Conservation (phyloP, 1,139 yeast species). For the Chernovozyma sophiae-reginae region DNA sequence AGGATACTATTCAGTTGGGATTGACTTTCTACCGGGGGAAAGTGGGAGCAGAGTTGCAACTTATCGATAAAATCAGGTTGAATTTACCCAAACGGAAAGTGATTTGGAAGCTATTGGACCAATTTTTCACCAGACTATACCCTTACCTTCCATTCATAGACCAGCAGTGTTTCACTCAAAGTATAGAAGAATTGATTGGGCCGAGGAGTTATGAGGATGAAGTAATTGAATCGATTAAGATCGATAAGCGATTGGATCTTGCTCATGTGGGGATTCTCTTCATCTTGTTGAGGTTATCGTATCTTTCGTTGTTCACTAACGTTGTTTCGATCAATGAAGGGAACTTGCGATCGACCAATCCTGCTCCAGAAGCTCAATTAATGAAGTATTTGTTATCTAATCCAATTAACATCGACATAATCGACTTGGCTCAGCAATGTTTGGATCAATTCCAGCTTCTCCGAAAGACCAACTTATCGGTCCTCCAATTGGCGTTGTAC, state of each 20-base stretch:
- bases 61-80: slow-evolving; percentile 28
- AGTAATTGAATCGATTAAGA: slow-evolving; percentile 15
- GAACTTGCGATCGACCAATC: slow-evolving; percentile 21
- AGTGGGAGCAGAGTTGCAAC: slow-evolving; percentile 26
- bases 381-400: slow-evolving; percentile 23
- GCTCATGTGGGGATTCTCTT: slow-evolving; percentile 31
- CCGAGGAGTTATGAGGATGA: slow-evolving; percentile 18
- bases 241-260: slow-evolving; percentile 30
- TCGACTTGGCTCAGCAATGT: slow-evolving; percentile 27
- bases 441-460: slow-evolving; percentile 23
- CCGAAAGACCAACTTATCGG: slow-evolving; percentile 20
- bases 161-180: slow-evolving; percentile 21
- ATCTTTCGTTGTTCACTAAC: slow-evolving; percentile 33
- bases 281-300: slow-evolving; percentile 26
- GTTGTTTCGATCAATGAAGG: slow-evolving; percentile 23
- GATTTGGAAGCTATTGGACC: slow-evolving; percentile 27
- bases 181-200: slow-evolving; percentile 25
- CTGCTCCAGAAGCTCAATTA: slow-evolving; percentile 16
- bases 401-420: slow-evolving; percentile 24
- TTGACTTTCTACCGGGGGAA: slow-evolving; percentile 27
- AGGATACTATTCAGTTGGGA: slow-evolving; percentile 18
- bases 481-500: slow-evolving; percentile 32
- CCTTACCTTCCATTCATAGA: slow-evolving; percentile 38
- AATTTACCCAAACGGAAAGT: slow-evolving; percentile 30
- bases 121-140: slow-evolving; percentile 29